phyloP scores from a whole-genome alignment of 2,329 filamentous ascomycete species.

The Diaporthe batatas region DNA sequence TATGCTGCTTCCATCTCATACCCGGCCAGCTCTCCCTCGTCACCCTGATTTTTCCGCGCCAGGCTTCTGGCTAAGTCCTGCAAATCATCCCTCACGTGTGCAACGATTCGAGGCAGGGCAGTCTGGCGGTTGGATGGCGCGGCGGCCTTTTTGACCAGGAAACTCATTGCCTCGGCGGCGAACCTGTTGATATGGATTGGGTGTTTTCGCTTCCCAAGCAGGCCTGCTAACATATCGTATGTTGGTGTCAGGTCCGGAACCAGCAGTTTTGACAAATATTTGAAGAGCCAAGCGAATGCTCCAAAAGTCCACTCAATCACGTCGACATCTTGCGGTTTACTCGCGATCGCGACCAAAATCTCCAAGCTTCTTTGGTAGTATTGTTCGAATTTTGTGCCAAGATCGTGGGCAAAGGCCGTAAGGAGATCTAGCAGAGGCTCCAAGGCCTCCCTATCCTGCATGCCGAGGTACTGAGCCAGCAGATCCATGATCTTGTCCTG shows the following conservation, averaged over 20 bases:
- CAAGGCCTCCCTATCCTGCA: slow-evolving; percentile 82
- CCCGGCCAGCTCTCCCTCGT: slow-evolving; percentile 24
- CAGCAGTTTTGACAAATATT: slow-evolving; percentile 90
- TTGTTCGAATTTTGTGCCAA: slow-evolving; percentile 88
- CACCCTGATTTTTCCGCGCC: slow-evolving; percentile 23
- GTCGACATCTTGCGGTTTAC: slow-evolving; percentile 81
- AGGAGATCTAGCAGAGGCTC: slow-evolving; percentile 91
- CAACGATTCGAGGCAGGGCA: slow-evolving; percentile 78
- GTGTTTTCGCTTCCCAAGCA: slow-evolving; percentile 85
- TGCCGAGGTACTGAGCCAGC: slow-evolving; percentile 81
- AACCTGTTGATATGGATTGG: slow-evolving; percentile 92
- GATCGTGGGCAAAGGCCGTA: slow-evolving; percentile 93
- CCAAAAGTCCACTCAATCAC: slow-evolving; percentile 99
- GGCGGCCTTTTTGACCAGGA: slow-evolving; percentile 90
- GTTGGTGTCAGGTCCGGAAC: slow-evolving; percentile 88
- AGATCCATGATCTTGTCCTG: slow-evolving; percentile 86
- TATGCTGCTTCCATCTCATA: slow-evolving; percentile 48
- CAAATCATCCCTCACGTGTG: slow-evolving; percentile 79
- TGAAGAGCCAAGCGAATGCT: slow-evolving; percentile 94
- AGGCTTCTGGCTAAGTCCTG: slow-evolving; percentile 50
- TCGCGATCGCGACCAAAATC: slow-evolving; percentile 82
- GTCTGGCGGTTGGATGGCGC: slow-evolving; percentile 80
- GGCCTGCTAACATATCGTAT: slow-evolving; percentile 83
- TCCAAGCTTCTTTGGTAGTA: slow-evolving; percentile 83
- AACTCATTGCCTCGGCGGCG: slow-evolving; percentile 94